Base-by-base conservation (phyloP, 768 basidiomycete genomes). In the Termitomyces sp. region DNA sequence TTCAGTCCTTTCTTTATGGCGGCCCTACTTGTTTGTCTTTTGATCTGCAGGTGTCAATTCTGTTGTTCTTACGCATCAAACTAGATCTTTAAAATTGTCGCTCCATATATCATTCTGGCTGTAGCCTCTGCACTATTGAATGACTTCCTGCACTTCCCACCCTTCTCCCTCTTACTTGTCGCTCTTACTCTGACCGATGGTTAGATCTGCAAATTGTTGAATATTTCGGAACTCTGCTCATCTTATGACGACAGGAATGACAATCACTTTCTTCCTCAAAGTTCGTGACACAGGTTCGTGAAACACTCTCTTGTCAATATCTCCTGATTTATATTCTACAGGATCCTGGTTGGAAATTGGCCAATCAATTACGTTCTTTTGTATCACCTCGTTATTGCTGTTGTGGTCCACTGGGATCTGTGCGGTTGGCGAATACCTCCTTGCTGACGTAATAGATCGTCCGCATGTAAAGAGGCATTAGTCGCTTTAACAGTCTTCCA, bases 331-430 rank as follows among this genome's bases (percentile, higher is more conserved):
- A 22, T 50, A 24, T 41, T n/a, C 58, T 30, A 13, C 20, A 81
- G 88, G 92, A 0, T 91, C 88, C 3, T 94, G 92, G 92, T 74
- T 94, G 57, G 90, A 94, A 66, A 94, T 93, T 53, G 92, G 92
- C 6, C 88, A 91, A 66, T 86, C 90, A 0, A 93, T 94, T 68
- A 91, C 82, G 51, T 92, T 93, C 73, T 94, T 92, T 71, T 87
- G 86, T 63, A 90, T 94, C 59, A 84, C 89, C 1, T 92, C 90
- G 1, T 71, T 93, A 38, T 73, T 94, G 55, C 76, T 90, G 41
- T 76, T 91, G 4, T 93, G 89, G 84, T 87, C 88, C 0, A 88
- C 87, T 28, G 89, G 84, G 1, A 83, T 94, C 22, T 88, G 88
- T 60, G 82, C 82, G 0, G 73, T 79, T 4, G 92, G 92, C 40